Conservation (phyloP, 257 asterid genomes). For the Ajuga chamaepitys region DNA sequence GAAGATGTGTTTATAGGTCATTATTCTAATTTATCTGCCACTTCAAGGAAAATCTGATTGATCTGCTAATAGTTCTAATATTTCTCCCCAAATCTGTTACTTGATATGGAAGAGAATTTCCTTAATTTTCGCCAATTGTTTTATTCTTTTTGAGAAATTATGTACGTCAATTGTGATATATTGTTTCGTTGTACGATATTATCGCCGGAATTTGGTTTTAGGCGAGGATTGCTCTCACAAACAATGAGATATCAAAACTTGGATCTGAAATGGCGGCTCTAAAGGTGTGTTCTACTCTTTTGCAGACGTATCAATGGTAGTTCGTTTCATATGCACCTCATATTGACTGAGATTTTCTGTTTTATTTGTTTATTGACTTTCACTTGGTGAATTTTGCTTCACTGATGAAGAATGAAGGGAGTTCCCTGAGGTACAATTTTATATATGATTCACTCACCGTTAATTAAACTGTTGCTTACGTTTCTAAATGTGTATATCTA, state of each 20-base stretch:
- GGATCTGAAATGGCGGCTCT: constrained; percentile 46
- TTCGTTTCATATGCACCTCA: background rate
- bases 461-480: background rate
- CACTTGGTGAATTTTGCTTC: constrained; percentile 16
- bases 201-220: constrained; percentile 20
- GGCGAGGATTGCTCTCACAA: constrained; percentile 52
- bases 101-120: background rate
- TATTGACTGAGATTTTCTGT: background rate
- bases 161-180: background rate
- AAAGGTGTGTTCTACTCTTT: constrained; percentile 30
- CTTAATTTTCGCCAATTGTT: too few relatives aligned
- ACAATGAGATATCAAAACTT: constrained; percentile 42
- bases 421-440: constrained; percentile 34
- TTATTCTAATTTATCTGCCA: background rate
- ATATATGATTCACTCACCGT: background rate
- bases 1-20: background rate
- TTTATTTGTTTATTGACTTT: background rate
- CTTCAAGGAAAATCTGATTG: too few relatives aligned
- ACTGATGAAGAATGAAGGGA: constrained; percentile 54
- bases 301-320: background rate
- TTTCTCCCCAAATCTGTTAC: constrained; percentile 4
- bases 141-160: background rate
- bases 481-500: background rate
- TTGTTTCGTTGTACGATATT: background rate
- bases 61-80: background rate